These are phyloP conservation scores for Rubia occidens DNA, from an alignment of 305 asterid species.

Conservation along the genomic window DNA sequence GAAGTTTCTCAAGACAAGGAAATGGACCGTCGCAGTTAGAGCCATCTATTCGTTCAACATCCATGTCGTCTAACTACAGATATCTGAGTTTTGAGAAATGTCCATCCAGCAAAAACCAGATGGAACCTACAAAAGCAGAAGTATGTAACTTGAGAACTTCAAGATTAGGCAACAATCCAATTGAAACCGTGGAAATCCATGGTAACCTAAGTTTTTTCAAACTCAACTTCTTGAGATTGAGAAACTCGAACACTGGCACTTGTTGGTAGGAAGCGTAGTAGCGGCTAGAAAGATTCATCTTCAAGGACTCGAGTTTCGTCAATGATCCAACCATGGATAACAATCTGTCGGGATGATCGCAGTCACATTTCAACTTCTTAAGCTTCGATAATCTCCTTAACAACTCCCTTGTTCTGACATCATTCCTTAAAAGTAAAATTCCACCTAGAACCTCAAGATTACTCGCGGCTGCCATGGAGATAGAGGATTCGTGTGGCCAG, in stretches of 20 bases:
- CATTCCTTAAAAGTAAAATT: neutral
- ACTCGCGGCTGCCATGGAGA: neutral
- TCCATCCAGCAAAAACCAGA: constrained; percentile 1
- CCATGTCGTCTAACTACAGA: neutral
- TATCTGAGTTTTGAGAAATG: neutral
- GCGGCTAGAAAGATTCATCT: neutral
- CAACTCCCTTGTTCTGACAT: neutral
- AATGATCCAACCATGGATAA: neutral
- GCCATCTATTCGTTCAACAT: neutral
- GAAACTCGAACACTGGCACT: neutral
- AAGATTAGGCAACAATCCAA: constrained; percentile 1
- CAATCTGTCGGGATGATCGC: neutral
- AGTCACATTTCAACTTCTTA: neutral
- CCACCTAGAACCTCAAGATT: neutral
- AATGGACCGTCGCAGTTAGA: neutral
- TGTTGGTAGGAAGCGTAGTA: neutral
- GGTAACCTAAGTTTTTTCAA: neutral
- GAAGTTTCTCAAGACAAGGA: neutral
- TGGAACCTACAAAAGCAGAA: neutral
- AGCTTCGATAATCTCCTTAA: neutral
- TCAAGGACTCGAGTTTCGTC: neutral
- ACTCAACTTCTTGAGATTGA: constrained; percentile 1
- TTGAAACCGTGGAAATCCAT: neutral
- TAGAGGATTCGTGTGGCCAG: neutral
- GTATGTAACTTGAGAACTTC: neutral